phyloP scores from a whole-genome alignment of 225 moss, liverwort and hornwort species.

The Takakia lepidozioides region DNA sequence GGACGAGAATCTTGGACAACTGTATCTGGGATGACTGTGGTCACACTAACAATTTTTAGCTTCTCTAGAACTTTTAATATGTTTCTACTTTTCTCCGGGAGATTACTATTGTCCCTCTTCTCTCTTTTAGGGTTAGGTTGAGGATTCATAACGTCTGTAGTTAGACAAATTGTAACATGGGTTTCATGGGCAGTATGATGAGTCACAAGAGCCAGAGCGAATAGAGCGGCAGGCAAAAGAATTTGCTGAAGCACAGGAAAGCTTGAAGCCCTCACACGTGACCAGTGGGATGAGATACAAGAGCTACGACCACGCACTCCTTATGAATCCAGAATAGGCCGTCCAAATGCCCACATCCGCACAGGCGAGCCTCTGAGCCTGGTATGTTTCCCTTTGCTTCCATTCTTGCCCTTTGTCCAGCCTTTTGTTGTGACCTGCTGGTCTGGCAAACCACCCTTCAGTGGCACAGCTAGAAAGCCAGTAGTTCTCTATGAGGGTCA shows the following conservation, averaged over 20 bases:
- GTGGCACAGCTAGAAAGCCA: too few species aligned
- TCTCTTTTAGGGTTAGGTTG: not conserved
- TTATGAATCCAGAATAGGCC: slow-evolving; percentile 69
- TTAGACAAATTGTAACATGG: not conserved
- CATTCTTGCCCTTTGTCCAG: not conserved
- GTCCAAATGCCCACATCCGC: slow-evolving; percentile 75
- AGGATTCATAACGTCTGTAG: not conserved
- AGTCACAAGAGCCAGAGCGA: slow-evolving; percentile 69
- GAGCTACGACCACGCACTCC: slow-evolving; percentile 85
- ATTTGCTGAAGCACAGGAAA: slow-evolving; percentile 61
- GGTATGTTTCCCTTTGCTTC: slow-evolving; percentile 18
- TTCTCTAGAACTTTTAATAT: not conserved
- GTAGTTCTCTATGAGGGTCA: too few species aligned
- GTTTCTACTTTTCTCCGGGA: not conserved
- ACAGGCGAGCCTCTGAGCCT: slow-evolving; percentile 60
- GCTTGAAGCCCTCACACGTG: slow-evolving; percentile 41
- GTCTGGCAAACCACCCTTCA: too few species aligned
- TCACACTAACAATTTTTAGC: not conserved
- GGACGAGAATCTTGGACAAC: too few species aligned
- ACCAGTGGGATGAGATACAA: slow-evolving; percentile 74
- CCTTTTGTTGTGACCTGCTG: not conserved
- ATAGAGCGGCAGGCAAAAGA: slow-evolving; percentile 79
- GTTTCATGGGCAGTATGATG: slow-evolving; percentile 53
- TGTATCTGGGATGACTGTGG: too few species aligned
- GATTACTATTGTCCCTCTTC: not conserved